Evolutionary conservation across 768 basidiomycete species (phyloP).

Genomic region (Hypholoma fasciculare): DNA sequence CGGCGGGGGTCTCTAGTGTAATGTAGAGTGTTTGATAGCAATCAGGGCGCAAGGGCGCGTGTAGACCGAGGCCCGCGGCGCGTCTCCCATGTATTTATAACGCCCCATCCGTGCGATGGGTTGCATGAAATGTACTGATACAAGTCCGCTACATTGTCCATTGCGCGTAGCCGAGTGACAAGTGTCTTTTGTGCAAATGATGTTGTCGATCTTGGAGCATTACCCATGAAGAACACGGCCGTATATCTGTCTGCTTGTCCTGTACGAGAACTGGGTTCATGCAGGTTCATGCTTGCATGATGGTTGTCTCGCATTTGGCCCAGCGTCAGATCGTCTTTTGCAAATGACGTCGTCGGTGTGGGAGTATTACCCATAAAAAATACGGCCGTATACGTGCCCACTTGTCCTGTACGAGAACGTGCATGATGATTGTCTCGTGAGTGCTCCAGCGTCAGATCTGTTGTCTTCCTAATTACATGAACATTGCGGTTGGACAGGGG

Average conservation of each 20-base stretch:
- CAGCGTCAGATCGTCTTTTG: neutral
- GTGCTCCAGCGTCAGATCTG: neutral
- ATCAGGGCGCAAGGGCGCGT: no score
- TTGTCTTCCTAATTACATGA: neutral
- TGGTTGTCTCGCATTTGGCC: neutral
- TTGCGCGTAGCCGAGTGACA: no score
- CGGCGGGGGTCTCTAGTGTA: neutral
- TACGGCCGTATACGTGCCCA: no score
- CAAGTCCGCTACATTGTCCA: neutral
- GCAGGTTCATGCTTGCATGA: no score
- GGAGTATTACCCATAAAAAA: no score
- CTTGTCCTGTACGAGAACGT: no score
- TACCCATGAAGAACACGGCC: no score
- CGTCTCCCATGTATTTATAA: slow-evolving; percentile 4
- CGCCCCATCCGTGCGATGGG: neutral
- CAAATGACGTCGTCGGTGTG: no score
- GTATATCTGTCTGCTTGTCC: no score
- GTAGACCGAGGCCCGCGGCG: neutral
- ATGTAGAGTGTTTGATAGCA: neutral
- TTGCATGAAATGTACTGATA: neutral
- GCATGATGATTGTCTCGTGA: neutral
- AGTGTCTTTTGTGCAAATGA: no score
- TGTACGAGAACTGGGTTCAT: no score
- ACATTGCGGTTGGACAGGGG: neutral
- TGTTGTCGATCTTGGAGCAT: no score